phyloP scores from a whole-genome alignment of 768 basidiomycete genomes.

The Suillus subluteus region DNA sequence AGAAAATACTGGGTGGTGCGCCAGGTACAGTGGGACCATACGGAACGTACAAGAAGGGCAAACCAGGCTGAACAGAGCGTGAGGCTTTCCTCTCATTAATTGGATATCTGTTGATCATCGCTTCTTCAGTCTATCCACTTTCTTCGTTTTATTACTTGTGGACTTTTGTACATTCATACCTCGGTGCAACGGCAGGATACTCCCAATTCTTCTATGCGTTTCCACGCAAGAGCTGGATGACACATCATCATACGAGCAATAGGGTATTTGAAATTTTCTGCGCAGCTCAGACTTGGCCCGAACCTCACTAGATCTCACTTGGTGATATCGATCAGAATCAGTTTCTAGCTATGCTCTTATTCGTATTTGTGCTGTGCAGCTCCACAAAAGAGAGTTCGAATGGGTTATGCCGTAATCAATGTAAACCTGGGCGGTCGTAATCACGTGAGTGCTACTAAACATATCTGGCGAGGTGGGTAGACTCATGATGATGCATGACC shows the following conservation, averaged over 20 bases:
- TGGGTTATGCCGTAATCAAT: background rate
- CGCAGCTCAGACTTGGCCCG: background rate
- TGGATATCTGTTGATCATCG: background rate
- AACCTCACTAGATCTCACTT: background rate
- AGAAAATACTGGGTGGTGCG: constrained; percentile 36
- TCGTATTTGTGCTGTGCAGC: background rate
- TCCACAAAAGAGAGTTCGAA: background rate
- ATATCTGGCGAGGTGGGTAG: background rate
- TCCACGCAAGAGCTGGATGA: background rate
- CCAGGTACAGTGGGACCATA: constrained; percentile 45
- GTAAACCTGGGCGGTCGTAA: background rate
- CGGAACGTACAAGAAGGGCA: constrained; percentile 41
- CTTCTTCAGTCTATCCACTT: background rate
- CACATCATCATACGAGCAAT: background rate
- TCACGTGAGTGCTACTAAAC: background rate
- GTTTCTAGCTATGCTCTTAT: background rate
- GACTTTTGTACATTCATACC: constrained; percentile 2
- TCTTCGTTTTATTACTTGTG: background rate
- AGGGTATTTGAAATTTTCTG: background rate
- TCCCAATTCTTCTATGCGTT: background rate
- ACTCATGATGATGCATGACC: background rate
- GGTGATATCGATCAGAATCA: background rate
- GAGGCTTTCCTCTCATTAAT: background rate
- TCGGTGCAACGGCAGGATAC: background rate
- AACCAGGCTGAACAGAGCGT: background rate